Base-by-base conservation (phyloP, 2,329 filamentous ascomycete genomes). In the Nigrospora osmanthi region DNA sequence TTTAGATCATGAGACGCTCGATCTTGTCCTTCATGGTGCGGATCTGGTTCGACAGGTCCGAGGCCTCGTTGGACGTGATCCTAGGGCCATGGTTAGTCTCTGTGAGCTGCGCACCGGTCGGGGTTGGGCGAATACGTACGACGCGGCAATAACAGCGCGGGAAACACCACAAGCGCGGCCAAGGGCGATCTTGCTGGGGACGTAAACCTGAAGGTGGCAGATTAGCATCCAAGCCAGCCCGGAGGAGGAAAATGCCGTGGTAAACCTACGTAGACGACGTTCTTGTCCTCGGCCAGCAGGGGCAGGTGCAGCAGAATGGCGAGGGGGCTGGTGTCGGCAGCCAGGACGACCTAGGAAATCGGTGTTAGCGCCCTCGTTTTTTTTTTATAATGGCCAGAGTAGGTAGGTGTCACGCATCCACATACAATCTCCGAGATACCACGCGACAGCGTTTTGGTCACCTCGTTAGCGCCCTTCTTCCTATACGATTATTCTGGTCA, bases 51-150 rank as follows among this genome's bases (percentile, higher is more conserved):
- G 84, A 87, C 49, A 97, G 76, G 68, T 96, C 90, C 60, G 81
- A 87, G 35, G 85, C 85, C 71, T 95, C 89, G 77, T 95, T 95
- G 68, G 85, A 89, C 55, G 89, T 96, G 69, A 97, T 95, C 60
- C 56, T 48, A 41, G 33, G 19, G 31, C 28, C 38, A 23, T 35
- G 40, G 13, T 19, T 7, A 32, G n/a, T 32, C 23, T 28, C 23
- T 7, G 23, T 10, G 23, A 7, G 23, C 23, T 28, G 23, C 23
- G 23, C 23, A 28, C 23, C 4, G 23, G 6, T 28, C 23, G 2
- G 2, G 23, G 23, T 28, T 28, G 23, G 6, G 4, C 4, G 35
- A 6, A 6, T 36, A 36, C 44, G 35, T 46, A 58, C 23, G 78
- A 83, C 50, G 81, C 83, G 35, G 88, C 85, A 58, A 97, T 96